Evolutionary conservation across 139 green algal species (phyloP).

Genomic region (Nannochloris sp.): DNA sequence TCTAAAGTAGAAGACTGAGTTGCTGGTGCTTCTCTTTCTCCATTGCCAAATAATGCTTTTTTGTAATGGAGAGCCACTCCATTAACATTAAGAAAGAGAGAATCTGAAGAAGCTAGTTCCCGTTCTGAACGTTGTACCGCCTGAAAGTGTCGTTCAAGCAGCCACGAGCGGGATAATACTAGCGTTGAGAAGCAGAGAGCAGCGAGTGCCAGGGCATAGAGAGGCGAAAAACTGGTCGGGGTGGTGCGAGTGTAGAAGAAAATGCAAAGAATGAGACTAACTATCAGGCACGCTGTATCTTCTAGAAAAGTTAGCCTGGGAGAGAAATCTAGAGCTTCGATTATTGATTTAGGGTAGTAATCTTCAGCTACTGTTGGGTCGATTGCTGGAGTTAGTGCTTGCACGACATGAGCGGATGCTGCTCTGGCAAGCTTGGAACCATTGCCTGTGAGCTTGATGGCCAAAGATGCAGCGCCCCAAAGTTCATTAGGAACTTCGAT

Average conservation of each 20-base stretch:
- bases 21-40: background rate
- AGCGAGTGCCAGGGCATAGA: constrained; percentile 23
- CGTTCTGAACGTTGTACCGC: constrained; percentile 22
- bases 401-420: background rate
- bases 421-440: background rate
- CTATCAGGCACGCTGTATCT: constrained; percentile 6
- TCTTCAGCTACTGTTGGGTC: background rate
- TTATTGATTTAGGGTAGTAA: constrained; percentile 12
- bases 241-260: constrained; percentile 25
- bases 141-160: constrained; percentile 43
- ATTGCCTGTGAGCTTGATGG: background rate
- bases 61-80: constrained; percentile 48
- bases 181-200: constrained; percentile 24
- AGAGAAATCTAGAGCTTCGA: constrained; percentile 20
- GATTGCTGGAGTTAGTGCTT: background rate
- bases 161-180: constrained; percentile 1
- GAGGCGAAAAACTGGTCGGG: constrained; percentile 13
- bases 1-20: background rate
- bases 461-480: constrained; percentile 16
- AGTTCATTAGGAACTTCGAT: constrained; percentile 16
- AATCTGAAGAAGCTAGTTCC: constrained; percentile 50
- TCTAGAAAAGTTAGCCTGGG: constrained; percentile 11
- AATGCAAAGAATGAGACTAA: background rate
- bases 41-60: background rate
- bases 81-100: constrained; percentile 33